Base-by-base conservation (phyloP, 2,329 filamentous ascomycete species). In the Colletotrichum sp. region DNA sequence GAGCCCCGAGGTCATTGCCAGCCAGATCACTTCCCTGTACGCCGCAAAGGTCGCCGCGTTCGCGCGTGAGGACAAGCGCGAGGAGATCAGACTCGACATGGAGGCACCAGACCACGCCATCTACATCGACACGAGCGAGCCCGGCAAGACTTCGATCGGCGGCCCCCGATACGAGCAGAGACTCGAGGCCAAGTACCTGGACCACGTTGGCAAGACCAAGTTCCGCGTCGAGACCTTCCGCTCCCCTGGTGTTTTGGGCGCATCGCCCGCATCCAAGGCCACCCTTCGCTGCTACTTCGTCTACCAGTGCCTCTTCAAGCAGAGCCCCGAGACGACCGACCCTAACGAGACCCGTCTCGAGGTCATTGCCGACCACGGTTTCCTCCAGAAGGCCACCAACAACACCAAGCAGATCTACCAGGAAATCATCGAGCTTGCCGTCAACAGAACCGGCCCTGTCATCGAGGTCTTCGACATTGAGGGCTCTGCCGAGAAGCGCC, bases 381-480 rank as follows among this genome's bases (percentile, higher is more conserved):
- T 99, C 90, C 87, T 98, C 83, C 95, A 96, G 82, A 99, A 99
- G 90, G 96, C 96, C 16, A 99, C 97, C 13, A 91, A 92, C 82
- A 99, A 99, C 88, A 99, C 97, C 77, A 98, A 96, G 88, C 93
- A 95, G 80, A 94, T 99, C 82, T 99, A 99, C 88, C 94, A 98
- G 84, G 94, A 98, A 81, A 95, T 98, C 82, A 96, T 99, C 82
- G 92, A 94, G 82, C 92, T 95, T 71, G 96, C 96, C 6, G 95
- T 98, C 71, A 89, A 89, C 81, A 90, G 97, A 77, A 96, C 95
- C 38, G 97, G 97, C 8, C 97, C 97, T 5, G 97, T 99, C 80
- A 99, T 99, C 79, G 96, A 99, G 86, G 95, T 98, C 84, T 99
- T 98, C 81, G 96, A 99, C 83, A 96, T 99, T 72, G 95, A 98